Evolutionary conservation across 169 alveolate species (phyloP).

Genomic region (Toxoplasma gondii): DNA sequence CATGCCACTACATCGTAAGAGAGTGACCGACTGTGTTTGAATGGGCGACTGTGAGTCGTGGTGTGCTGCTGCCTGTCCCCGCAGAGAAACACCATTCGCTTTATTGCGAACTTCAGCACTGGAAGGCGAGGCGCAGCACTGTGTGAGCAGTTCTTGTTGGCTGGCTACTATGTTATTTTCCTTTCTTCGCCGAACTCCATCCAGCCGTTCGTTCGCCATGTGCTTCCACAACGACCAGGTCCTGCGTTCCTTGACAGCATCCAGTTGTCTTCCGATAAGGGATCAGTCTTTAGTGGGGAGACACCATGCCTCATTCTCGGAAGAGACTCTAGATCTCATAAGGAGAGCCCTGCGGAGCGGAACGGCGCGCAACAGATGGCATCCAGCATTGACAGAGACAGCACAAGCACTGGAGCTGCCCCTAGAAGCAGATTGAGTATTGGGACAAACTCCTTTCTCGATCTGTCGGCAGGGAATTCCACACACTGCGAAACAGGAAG

Average conservation of each 20-base stretch:
- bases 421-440: not conserved
- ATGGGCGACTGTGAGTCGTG: too few species aligned
- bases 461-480: too few species aligned
- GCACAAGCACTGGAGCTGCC: not conserved
- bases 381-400: not conserved
- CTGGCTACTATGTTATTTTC: conserved; percentile 51
- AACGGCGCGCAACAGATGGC: conserved; percentile 11
- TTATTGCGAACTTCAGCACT: conserved; percentile 50
- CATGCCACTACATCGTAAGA: too few species aligned
- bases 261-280: not conserved
- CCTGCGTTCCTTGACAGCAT: conserved; percentile 45
- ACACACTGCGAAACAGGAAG: too few species aligned
- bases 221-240: conserved; percentile 46
- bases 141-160: conserved; percentile 61
- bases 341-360: not conserved
- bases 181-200: conserved; percentile 29
- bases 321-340: not conserved
- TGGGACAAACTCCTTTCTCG: too few species aligned
- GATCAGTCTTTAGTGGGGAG: not conserved
- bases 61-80: not conserved
- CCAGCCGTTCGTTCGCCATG: conserved; percentile 62
- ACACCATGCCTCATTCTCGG: not conserved
- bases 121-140: conserved; percentile 66
- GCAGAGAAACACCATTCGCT: conserved; percentile 59
- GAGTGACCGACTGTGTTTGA: too few species aligned